Percentiles rank a stretch among this genome's conserved stretches.
phyloP scores from a whole-genome alignment of 2,329 filamentous ascomycete genomes.

The Macroventuria anomochaeta region DNA sequence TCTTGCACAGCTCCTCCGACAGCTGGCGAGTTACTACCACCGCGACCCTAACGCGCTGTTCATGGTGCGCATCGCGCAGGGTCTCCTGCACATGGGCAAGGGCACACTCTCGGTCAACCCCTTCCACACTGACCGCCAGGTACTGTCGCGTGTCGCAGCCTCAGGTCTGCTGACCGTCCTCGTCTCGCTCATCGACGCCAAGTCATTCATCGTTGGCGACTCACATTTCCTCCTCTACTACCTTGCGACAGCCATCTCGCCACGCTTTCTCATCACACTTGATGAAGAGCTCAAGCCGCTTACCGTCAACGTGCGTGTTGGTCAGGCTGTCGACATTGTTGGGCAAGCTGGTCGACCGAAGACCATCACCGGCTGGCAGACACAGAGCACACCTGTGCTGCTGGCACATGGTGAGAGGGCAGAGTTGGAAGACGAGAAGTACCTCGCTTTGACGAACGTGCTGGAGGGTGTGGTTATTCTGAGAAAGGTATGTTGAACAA shows the following conservation, averaged over 20 bases:
- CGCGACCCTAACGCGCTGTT: conserved; percentile 94
- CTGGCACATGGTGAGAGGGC: conserved; percentile 94
- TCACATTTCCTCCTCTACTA: conserved; percentile 96
- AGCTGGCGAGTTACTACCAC: conserved; percentile 98
- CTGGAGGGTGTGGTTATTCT: conserved; percentile 95
- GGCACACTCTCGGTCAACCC: conserved; percentile 94
- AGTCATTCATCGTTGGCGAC: conserved; percentile 76
- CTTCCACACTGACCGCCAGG: conserved; percentile 98
- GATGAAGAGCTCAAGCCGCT: conserved; percentile 94
- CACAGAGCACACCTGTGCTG: conserved; percentile 96
- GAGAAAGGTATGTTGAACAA: conserved; percentile 75
- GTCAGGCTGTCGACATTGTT: conserved; percentile 97
- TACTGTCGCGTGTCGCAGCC: conserved; percentile 88
- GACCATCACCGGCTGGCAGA: conserved; percentile 99
- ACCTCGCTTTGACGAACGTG: conserved; percentile 87
- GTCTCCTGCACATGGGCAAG: conserved; percentile 98
- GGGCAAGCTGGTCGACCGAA: conserved; percentile 96
- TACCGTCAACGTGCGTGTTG: conserved; percentile 94
- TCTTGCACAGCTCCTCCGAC: conserved; percentile 89
- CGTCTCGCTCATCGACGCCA: conserved; percentile 93
- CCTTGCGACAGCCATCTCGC: conserved; percentile 95
- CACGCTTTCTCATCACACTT: conserved; percentile 92
- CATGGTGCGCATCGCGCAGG: conserved; percentile 98
- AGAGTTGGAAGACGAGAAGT: conserved; percentile 97
- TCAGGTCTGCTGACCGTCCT: conserved; percentile 89